A percentile compares a stretch with the other conserved stretches of the same genome.
phyloP scores from a whole-genome alignment of 192 early-diverging fungal species.

The Pilobolus umbonatus region DNA sequence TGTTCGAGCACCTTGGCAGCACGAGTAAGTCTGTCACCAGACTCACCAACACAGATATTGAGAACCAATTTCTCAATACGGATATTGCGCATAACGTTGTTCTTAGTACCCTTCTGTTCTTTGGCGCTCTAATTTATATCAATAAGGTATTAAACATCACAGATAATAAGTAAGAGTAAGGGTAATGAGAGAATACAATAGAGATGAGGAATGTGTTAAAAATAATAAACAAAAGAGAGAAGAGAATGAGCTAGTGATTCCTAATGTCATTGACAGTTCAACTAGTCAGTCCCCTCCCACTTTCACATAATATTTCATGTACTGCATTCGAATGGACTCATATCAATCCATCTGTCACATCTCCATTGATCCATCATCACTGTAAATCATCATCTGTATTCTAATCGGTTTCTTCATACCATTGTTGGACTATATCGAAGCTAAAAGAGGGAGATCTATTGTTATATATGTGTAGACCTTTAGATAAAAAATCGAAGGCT shows the following conservation, averaged over 20 bases:
- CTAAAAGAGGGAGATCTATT: slow-evolving; percentile 15
- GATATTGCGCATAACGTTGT: slow-evolving; percentile 97
- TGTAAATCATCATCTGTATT: not conserved
- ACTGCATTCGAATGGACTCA: not conserved
- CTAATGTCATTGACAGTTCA: not conserved
- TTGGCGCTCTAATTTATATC: slow-evolving; percentile 55
- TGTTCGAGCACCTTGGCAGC: slow-evolving; percentile 99
- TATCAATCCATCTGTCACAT: not conserved
- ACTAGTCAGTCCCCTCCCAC: not conserved
- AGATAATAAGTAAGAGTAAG: not conserved
- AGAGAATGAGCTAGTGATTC: not conserved
- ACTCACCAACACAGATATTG: slow-evolving; percentile 99
- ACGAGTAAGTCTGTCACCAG: slow-evolving; percentile 98
- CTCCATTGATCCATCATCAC: not conserved
- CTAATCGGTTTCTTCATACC: not conserved
- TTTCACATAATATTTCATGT: not conserved
- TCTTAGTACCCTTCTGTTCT: slow-evolving; percentile 70
- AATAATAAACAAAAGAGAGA: not conserved
- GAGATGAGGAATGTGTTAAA: not conserved
- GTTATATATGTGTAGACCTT: too few species aligned
- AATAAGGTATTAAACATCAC: not conserved
- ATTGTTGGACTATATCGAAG: slow-evolving; percentile 16
- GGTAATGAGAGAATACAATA: not conserved
- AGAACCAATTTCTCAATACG: slow-evolving; percentile 99
- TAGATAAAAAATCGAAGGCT: too few species aligned